These are phyloP conservation scores for Pneumocystis canis DNA, from an alignment of 1,139 yeast species.

Conservation along the genomic window DNA sequence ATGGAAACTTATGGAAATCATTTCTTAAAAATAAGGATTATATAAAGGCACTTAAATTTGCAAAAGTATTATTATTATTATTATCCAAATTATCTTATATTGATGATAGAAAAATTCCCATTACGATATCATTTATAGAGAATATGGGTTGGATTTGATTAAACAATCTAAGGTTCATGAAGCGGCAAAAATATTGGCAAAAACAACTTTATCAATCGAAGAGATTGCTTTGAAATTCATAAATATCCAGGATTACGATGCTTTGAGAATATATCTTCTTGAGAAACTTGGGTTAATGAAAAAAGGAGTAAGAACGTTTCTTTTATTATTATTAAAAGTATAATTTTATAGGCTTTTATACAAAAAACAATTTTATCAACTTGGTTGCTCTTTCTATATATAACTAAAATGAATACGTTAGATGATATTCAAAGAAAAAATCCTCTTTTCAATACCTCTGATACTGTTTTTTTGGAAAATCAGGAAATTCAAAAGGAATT, in stretches of 20 bases:
- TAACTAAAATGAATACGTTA: conserved; percentile 35
- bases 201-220: conserved; percentile 56
- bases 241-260: conserved; percentile 30
- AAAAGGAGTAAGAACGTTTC: conserved; percentile 21
- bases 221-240: conserved; percentile 51
- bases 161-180: conserved; percentile 25
- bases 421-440: conserved; percentile 27
- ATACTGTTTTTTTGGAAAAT: conserved; percentile 4
- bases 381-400: conserved; percentile 64
- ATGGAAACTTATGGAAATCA: conserved; percentile 61
- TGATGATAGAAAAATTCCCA: conserved; percentile 19
- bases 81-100: neutral
- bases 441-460: neutral
- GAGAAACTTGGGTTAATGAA: conserved; percentile 35
- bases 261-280: conserved; percentile 43
- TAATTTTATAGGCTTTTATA: conserved; percentile 26
- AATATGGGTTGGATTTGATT: conserved; percentile 48
- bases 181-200: conserved; percentile 54
- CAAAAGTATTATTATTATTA: conserved; percentile 24
- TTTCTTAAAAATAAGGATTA: conserved; percentile 47
- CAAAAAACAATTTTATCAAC: conserved; percentile 53
- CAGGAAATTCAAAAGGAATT: conserved; percentile 27
- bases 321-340: conserved; percentile 1
- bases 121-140: conserved; percentile 42
- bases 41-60: conserved; percentile 49